Evolutionary conservation across 192 early-diverging fungal genomes (phyloP).

Genomic region (Entomortierella parvispora): DNA sequence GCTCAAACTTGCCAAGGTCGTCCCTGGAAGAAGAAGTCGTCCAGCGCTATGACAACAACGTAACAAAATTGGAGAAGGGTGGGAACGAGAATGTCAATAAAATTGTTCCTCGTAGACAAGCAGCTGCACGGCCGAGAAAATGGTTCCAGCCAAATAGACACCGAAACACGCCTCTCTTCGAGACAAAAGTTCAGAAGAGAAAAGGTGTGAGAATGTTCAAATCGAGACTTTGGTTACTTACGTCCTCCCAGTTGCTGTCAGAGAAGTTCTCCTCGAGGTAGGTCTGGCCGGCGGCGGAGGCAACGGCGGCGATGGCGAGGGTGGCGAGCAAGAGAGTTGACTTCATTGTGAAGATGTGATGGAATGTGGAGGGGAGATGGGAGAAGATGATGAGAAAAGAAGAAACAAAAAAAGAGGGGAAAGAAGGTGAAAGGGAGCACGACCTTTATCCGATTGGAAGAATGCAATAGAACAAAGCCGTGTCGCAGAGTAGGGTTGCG

Average conservation of each 20-base stretch:
- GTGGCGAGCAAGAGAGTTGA: conserved; percentile 45
- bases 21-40: conserved; percentile 68
- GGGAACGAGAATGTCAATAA: not conserved
- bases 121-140: no score
- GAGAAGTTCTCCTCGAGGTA: conserved; percentile 92
- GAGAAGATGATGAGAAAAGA: not conserved
- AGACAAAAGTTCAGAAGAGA: no score
- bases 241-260: conserved; percentile 65
- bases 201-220: not conserved
- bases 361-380: conserved; percentile 1
- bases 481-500: no score
- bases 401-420: not conserved
- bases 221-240: conserved; percentile 10
- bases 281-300: conserved; percentile 47
- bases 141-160: no score
- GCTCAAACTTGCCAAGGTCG: conserved; percentile 79
- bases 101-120: no score
- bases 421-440: not conserved
- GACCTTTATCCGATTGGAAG: not conserved
- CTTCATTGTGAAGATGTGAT: conserved; percentile 33
- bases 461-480: conserved; percentile 2
- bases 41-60: conserved; percentile 65
- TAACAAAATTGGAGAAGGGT: conserved; percentile 3
- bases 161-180: no score
- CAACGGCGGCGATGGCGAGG: conserved; percentile 51